phyloP scores from a whole-genome alignment of 306 rosid species.

The cucumber (Cucumis sativus) region Cucumber_9930_V3 NC_026661.2:12590501-12591000 shows the following conservation, averaged over 20 bases:
- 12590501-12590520: not conserved
- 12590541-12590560: not conserved
- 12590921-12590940: slow-evolving; percentile 67
- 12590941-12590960: slow-evolving; percentile 76
- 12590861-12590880: slow-evolving; percentile 99
- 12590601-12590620: slow-evolving; percentile 95
- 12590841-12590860: slow-evolving; percentile 82
- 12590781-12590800: slow-evolving; percentile 96
- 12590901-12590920: slow-evolving; percentile 95
- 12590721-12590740: slow-evolving; percentile 83
- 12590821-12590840: slow-evolving; percentile 70
- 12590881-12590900: slow-evolving; percentile 94
- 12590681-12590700: slow-evolving; percentile 51
- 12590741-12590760: slow-evolving; percentile 88
- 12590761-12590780: slow-evolving; percentile 89
- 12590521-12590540: not conserved
- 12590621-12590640: slow-evolving; percentile 66
- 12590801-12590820: slow-evolving; percentile 94
- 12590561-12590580: not conserved
- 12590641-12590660: slow-evolving; percentile 89
- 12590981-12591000: not conserved
- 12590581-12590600: slow-evolving; percentile 32
- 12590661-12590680: slow-evolving; percentile 93
- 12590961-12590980: not conserved
- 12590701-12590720: slow-evolving; percentile 51